Conservation (phyloP, 306 rosid species). For the Trichosanthes truncata region DNA sequence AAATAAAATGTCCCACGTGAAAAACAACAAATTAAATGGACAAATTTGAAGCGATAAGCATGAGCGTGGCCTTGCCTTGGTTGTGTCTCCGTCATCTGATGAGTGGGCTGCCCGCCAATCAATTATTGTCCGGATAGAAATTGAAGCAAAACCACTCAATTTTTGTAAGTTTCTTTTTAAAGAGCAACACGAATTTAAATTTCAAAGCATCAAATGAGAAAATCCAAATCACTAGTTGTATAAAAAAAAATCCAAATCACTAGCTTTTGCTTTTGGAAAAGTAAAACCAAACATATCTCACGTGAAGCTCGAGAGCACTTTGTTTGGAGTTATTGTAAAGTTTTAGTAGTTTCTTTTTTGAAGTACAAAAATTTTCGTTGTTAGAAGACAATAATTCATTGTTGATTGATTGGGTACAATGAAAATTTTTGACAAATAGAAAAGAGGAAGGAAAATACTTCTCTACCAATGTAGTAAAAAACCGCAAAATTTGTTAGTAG, state of each 20-base stretch:
- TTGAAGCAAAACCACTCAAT: neutral
- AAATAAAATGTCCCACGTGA: neutral
- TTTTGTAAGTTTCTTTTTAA: neutral
- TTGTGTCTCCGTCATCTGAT: too few species aligned
- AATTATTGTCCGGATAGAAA: neutral
- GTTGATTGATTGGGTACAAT: too few species aligned
- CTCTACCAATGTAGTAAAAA: too few species aligned
- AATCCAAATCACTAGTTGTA: neutral
- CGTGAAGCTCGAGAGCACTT: neutral
- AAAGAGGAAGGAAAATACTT: too few species aligned
- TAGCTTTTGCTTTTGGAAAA: neutral
- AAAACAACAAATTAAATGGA: neutral
- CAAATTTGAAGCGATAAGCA: neutral
- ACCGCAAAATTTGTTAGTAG: too few species aligned
- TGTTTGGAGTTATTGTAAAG: neutral
- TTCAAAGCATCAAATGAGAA: neutral
- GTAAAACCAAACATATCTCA: neutral
- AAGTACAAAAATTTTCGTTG: too few species aligned
- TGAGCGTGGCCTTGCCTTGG: too few species aligned
- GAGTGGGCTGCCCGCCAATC: neutral
- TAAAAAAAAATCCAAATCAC: neutral
- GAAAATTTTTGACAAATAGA: too few species aligned
- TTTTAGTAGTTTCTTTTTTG: too few species aligned
- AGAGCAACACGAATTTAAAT: neutral
- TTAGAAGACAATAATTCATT: too few species aligned